phyloP scores from a whole-genome alignment of 805 yeast species.

The Hanseniaspora valbyensis region DNA sequence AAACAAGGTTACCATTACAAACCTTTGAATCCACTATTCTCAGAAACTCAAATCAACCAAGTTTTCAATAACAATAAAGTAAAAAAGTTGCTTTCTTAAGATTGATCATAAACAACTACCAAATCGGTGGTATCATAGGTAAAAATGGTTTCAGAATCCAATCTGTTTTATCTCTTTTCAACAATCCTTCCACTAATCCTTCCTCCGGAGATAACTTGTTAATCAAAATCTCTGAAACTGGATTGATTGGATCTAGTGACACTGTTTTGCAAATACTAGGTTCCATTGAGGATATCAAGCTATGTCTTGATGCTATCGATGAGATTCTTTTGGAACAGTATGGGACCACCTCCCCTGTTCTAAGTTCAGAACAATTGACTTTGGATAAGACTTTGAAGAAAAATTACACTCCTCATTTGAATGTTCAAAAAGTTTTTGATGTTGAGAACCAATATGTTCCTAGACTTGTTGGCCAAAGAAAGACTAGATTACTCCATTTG shows the following conservation, averaged over 20 bases:
- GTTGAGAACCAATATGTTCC: conserved; percentile 81
- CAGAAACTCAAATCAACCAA: conserved; percentile 20
- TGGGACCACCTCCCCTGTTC: conserved; percentile 17
- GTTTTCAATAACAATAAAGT: background rate
- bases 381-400: background rate
- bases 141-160: conserved; percentile 72
- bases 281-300: conserved; percentile 48
- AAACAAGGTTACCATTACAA: conserved; percentile 47
- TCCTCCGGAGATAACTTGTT: conserved; percentile 45
- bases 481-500: conserved; percentile 75
- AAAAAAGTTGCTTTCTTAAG: conserved; percentile 36
- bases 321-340: conserved; percentile 24
- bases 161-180: conserved; percentile 13
- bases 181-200: conserved; percentile 31
- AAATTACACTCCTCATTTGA: conserved; percentile 47
- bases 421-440: conserved; percentile 35
- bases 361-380: background rate
- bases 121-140: conserved; percentile 83
- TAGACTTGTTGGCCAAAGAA: conserved; percentile 77
- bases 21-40: conserved; percentile 27
- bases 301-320: conserved; percentile 48
- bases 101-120: conserved; percentile 67
- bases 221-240: conserved; percentile 79
- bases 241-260: conserved; percentile 71
- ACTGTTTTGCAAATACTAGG: conserved; percentile 84